Base-by-base conservation (phyloP, 179 eudicot genomes). In the Actinidia chinensis region DNA sequence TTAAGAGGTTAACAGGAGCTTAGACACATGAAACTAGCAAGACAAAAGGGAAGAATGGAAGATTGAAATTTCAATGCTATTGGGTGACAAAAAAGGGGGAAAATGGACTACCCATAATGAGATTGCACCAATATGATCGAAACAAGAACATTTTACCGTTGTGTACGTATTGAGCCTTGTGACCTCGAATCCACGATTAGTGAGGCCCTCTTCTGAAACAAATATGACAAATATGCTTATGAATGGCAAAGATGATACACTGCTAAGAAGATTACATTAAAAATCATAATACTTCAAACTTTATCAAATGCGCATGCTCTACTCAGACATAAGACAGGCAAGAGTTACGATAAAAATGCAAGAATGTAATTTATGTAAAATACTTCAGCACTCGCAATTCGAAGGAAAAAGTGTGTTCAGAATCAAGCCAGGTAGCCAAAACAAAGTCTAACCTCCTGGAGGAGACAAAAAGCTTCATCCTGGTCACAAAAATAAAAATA, bases 121-220 rank as follows among this genome's bases (percentile, higher is more conserved):
- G 33, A 60, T 18, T 65, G 40, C 74, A 46, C 9, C 44, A 25
- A n/a, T 25, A 43, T 6, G 8, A 71, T 47, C 12, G 23, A 28
- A 68, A 51, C 42, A 14, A 5, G 0, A 42, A 40, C 43, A 56
- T 20, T 17, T 78, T 92, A 95, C 99, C 86, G 97, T 95, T 15
- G 97, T 91, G 79, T 95, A 95, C 51, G 98, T 93, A 85, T 93
- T 93, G 74, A 95, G 87, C 86, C 99, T 87, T 50, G 91, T 95
- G 79, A 95, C 98, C 68, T 85, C 84, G 81, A 95, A 95, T 73
- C 99, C 99, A 73, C 99, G 97, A 66, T 75, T 81, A 28, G 90
- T 84, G 74, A 95, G 92, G 77, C 97, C 95, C 71, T 88, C 96
- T 81, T 93, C 99, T 95, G 91, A 77, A 89, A 86, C 59, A 78